phyloP scores from a whole-genome alignment of 805 yeast genomes.

The Nakazawaea siamensis region DNA sequence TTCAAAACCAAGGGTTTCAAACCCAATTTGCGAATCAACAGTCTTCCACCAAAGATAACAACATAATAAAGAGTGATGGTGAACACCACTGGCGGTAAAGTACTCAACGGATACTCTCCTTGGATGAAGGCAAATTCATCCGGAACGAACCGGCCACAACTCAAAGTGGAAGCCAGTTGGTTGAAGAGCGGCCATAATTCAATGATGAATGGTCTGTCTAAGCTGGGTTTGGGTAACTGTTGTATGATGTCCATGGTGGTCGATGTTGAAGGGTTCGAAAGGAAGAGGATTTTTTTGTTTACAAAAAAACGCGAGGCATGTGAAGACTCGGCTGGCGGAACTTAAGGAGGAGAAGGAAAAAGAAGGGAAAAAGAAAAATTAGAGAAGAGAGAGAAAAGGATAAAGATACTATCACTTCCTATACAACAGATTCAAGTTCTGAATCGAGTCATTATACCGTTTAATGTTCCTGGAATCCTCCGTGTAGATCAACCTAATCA shows the following conservation, averaged over 20 bases:
- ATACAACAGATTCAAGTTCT: constrained; percentile 1
- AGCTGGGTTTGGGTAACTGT: constrained; percentile 12
- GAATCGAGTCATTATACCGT: constrained; percentile 5
- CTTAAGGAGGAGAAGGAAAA: not conserved
- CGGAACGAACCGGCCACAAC: constrained; percentile 46
- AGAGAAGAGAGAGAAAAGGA: no score
- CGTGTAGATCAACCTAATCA: constrained; percentile 44
- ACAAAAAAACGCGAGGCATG: not conserved
- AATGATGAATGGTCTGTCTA: constrained; percentile 46
- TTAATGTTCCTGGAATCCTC: constrained; percentile 18
- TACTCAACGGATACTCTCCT: constrained; percentile 60
- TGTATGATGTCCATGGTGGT: not conserved
- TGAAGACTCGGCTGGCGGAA: no score
- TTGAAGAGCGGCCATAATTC: constrained; percentile 65
- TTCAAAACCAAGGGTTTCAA: constrained; percentile 68
- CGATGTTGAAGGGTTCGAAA: no score
- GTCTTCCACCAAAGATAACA: constrained; percentile 81
- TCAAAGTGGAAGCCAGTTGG: constrained; percentile 29
- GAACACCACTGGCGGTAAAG: constrained; percentile 44
- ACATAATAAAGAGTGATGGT: constrained; percentile 62
- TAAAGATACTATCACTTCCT: not conserved
- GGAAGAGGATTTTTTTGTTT: not conserved
- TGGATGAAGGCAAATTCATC: constrained; percentile 60
- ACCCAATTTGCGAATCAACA: constrained; percentile 39
- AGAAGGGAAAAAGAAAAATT: not conserved